These are phyloP conservation scores for Cyberlindnera suaveolens DNA, from an alignment of 805 yeast genomes.

Conservation along the genomic window DNA sequence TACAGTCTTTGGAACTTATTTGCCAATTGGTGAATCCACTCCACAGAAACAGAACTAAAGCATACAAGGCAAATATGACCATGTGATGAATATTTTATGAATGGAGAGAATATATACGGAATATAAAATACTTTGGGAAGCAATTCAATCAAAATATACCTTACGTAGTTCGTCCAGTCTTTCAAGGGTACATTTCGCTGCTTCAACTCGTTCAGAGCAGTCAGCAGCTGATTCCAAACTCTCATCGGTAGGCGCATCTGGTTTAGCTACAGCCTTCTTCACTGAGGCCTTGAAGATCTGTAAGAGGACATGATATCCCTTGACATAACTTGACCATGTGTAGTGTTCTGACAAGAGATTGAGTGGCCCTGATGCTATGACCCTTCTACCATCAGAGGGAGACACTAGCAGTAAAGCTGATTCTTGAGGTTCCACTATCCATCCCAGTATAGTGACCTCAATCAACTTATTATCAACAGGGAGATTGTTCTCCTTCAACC, in stretches of 20 bases:
- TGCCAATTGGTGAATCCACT: conserved; percentile 31
- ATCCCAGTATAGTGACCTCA: conserved; percentile 28
- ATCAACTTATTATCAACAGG: conserved; percentile 8
- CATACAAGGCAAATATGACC: not conserved
- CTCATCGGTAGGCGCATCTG: too few species aligned
- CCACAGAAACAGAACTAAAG: conserved; percentile 9
- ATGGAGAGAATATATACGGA: not conserved
- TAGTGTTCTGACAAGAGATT: conserved; percentile 31
- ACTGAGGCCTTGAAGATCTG: conserved; percentile 3
- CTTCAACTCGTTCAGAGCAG: too few species aligned
- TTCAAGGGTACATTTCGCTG: not conserved
- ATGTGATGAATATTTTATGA: not conserved
- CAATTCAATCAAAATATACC: conserved; percentile 7
- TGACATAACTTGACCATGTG: conserved; percentile 31
- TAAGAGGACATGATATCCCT: conserved; percentile 18
- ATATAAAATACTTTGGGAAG: not conserved
- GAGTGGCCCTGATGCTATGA: conserved; percentile 23
- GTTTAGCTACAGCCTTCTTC: too few species aligned
- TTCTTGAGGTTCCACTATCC: conserved; percentile 28
- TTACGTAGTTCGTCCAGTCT: conserved; percentile 11
- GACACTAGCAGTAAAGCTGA: conserved; percentile 26
- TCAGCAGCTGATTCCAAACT: too few species aligned
- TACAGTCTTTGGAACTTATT: conserved; percentile 75
- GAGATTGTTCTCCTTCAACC: conserved; percentile 10
- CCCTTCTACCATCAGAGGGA: conserved; percentile 30